Conservation (phyloP, 1,284 basidiomycete species). For the Apiotrichum gamsii region DNA sequence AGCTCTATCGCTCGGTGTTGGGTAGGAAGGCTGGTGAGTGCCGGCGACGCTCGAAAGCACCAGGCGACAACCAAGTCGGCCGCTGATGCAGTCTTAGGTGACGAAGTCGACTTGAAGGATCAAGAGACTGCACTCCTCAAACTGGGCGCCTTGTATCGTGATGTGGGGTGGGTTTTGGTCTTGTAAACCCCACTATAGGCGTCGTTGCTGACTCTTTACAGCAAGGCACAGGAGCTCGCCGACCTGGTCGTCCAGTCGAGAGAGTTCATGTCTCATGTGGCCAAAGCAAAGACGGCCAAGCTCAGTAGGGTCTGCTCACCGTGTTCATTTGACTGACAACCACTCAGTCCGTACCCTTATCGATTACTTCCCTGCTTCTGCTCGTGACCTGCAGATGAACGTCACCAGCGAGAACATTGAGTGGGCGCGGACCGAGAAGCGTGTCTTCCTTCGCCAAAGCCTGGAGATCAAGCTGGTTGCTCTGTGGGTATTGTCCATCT, state of each 20-base stretch:
- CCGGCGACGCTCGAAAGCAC: too few species aligned
- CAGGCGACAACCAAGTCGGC: neutral
- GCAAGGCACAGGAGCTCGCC: conserved; percentile 78
- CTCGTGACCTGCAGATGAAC: conserved; percentile 71
- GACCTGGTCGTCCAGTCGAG: conserved; percentile 80
- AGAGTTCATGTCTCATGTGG: conserved; percentile 86
- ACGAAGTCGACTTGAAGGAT: conserved; percentile 62
- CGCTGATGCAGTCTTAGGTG: conserved; percentile 25
- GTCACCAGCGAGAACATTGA: conserved; percentile 85
- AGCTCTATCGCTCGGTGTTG: conserved; percentile 35
- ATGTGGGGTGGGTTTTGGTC: conserved; percentile 63
- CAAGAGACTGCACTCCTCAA: conserved; percentile 82
- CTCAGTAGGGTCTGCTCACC: conserved; percentile 59
- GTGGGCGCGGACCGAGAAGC: conserved; percentile 88
- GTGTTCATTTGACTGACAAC: too few species aligned
- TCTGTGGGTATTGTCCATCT: conserved; percentile 57
- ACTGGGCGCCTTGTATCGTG: conserved; percentile 81
- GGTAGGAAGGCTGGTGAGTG: conserved; percentile 31
- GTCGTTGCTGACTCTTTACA: conserved; percentile 37
- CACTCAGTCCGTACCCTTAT: conserved; percentile 78
- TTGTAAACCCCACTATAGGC: neutral
- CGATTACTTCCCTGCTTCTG: conserved; percentile 75
- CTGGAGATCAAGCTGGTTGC: conserved; percentile 83
- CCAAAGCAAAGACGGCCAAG: conserved; percentile 98
- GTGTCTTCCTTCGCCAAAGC: conserved; percentile 91